Evolutionary conservation across 1,139 yeast species (phyloP).

Genomic region (Blastobotrys serpentis): DNA sequence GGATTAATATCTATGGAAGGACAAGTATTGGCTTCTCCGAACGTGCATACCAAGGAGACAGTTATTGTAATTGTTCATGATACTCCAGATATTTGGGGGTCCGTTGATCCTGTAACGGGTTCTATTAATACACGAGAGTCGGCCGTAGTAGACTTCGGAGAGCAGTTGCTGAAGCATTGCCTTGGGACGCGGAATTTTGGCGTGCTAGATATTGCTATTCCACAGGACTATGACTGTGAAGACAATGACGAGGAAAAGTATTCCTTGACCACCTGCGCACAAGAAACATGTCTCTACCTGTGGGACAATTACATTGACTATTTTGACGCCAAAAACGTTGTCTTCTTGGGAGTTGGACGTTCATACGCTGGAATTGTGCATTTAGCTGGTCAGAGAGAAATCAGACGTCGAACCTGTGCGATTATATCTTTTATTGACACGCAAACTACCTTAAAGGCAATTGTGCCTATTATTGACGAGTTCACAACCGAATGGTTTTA

Average conservation of each 20-base stretch:
- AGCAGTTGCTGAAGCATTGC: constrained; percentile 56
- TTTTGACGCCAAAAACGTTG: constrained; percentile 67
- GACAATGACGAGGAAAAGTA: constrained; percentile 16
- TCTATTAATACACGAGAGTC: constrained; percentile 71
- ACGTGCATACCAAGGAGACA: constrained; percentile 61
- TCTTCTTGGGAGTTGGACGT: constrained; percentile 87
- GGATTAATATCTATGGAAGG: constrained; percentile 53
- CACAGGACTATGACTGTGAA: constrained; percentile 36
- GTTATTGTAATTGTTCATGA: constrained; percentile 78
- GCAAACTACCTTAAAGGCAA: constrained; percentile 63
- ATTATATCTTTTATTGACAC: constrained; percentile 66
- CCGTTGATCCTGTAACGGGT: constrained; percentile 77
- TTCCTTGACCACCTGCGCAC: constrained; percentile 20
- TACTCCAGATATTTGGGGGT: constrained; percentile 92
- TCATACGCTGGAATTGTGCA: constrained; percentile 86
- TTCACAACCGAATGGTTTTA: constrained; percentile 89
- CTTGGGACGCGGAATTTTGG: constrained; percentile 61
- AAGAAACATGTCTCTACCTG: constrained; percentile 66
- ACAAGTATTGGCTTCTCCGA: constrained; percentile 73
- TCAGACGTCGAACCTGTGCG: constrained; percentile 66
- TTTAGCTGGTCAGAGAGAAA: constrained; percentile 76
- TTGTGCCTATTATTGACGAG: constrained; percentile 86
- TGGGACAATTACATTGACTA: constrained; percentile 91
- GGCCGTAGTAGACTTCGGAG: constrained; percentile 59
- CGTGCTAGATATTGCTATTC: constrained; percentile 79